phyloP scores from a whole-genome alignment of 768 basidiomycete species.

The Hericium rajendrae region DNA sequence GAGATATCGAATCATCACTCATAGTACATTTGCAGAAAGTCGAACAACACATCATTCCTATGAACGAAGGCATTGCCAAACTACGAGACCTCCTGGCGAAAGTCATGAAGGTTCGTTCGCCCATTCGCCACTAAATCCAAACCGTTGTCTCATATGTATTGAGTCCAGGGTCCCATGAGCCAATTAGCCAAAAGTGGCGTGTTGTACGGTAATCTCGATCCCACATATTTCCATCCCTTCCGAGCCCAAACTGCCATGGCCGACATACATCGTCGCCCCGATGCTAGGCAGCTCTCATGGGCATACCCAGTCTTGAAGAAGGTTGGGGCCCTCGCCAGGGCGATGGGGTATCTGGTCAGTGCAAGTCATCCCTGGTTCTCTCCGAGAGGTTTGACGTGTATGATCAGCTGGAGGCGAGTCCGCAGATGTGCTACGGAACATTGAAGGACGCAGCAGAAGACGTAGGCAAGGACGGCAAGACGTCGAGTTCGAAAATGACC shows the following conservation, averaged over 20 bases:
- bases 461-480: constrained; percentile 28
- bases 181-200: constrained; percentile 22
- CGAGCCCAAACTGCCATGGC: constrained; percentile 36
- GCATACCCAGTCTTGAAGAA: constrained; percentile 41
- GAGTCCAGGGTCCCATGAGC: background rate
- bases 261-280: constrained; percentile 22
- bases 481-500: constrained; percentile 28
- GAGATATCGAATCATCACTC: background rate
- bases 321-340: constrained; percentile 57
- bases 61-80: constrained; percentile 55
- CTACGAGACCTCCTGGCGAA: constrained; percentile 60
- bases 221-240: constrained; percentile 60
- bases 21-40: constrained; percentile 38
- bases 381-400: constrained; percentile 1
- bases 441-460: constrained; percentile 44
- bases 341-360: constrained; percentile 81
- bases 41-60: constrained; percentile 68
- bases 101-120: constrained; percentile 59
- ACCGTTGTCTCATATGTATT: background rate
- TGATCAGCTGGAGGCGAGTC: constrained; percentile 70
- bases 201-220: constrained; percentile 39
- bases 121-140: background rate
- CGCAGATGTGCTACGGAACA: constrained; percentile 64
- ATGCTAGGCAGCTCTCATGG: constrained; percentile 31
- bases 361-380: background rate